phyloP scores from a whole-genome alignment of 2,329 filamentous ascomycete genomes.

The Pseudocercospora cruenta region DNA sequence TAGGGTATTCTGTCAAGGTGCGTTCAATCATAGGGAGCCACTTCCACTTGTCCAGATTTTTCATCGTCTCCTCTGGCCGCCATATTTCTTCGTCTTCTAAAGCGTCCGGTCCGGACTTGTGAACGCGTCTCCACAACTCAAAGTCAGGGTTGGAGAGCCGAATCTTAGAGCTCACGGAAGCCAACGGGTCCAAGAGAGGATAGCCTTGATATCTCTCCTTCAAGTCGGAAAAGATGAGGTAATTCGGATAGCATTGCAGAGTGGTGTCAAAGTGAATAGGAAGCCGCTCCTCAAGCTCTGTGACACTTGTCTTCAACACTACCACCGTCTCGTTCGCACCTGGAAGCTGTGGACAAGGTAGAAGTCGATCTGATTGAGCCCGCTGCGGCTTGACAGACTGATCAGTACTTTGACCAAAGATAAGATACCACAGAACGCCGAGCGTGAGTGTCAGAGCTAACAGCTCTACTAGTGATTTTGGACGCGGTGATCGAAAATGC shows the following conservation, averaged over 20 bases:
- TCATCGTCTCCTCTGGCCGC: constrained; percentile 33
- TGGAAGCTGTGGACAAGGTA: constrained; percentile 26
- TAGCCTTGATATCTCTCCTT: constrained; percentile 40
- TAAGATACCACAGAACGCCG: constrained; percentile 6
- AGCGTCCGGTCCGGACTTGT: constrained; percentile 31
- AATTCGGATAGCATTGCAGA: constrained; percentile 39
- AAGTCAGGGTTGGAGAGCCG: constrained; percentile 31
- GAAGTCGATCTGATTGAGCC: background rate
- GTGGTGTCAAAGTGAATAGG: constrained; percentile 41
- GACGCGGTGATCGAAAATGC: constrained; percentile 12
- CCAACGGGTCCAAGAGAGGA: constrained; percentile 38
- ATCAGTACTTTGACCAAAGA: background rate
- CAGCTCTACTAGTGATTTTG: constrained; percentile 15
- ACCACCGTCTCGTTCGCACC: constrained; percentile 56
- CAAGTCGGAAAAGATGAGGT: constrained; percentile 45
- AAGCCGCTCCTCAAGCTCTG: constrained; percentile 37
- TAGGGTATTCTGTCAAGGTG: constrained; percentile 42
- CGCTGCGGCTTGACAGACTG: background rate
- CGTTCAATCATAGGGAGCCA: constrained; percentile 54
- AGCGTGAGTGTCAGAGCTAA: constrained; percentile 11
- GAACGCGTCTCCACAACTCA: constrained; percentile 34
- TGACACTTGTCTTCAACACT: constrained; percentile 47
- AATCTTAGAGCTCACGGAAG: constrained; percentile 24
- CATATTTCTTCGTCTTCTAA: constrained; percentile 38
- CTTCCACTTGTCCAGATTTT: constrained; percentile 53